Percentiles rank a stretch among this genome's conserved stretches.
These are phyloP conservation scores for Neonectria faginata DNA, from an alignment of 2,329 filamentous ascomycete genomes.

Conservation along the genomic window DNA sequence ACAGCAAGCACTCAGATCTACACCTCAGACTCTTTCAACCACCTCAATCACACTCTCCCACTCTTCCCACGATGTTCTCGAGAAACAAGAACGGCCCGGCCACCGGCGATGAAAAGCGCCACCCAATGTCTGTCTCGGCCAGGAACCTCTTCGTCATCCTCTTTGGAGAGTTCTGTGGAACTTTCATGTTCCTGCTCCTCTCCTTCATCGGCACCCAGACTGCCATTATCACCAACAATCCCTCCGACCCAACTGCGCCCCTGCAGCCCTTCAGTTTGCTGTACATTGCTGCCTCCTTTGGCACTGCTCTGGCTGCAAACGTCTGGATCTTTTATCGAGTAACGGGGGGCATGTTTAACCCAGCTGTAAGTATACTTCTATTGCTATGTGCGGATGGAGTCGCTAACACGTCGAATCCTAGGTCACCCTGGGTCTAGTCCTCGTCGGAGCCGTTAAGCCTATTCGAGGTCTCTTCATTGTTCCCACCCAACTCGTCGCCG, in stretches of 20 bases:
- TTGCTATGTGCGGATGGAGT: not conserved
- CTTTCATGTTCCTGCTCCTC: conserved; percentile 64
- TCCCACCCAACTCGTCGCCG: conserved; percentile 67
- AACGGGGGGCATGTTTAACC: conserved; percentile 64
- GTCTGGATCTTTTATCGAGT: conserved; percentile 69
- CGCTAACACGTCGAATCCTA: conserved; percentile 32
- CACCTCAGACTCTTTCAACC: not conserved
- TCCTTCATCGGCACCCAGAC: conserved; percentile 56
- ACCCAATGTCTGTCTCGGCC: conserved; percentile 19
- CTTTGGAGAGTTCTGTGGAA: conserved; percentile 64
- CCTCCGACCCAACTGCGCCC: conserved; percentile 40
- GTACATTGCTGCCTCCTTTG: conserved; percentile 64
- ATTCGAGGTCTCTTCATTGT: conserved; percentile 65
- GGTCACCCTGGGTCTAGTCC: conserved; percentile 69
- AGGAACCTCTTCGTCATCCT: conserved; percentile 56
- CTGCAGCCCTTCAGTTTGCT: conserved; percentile 55
- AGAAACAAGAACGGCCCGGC: conserved; percentile 29
- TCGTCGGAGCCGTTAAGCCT: conserved; percentile 67
- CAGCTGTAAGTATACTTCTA: conserved; percentile 54
- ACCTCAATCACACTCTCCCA: not conserved
- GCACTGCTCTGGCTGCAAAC: conserved; percentile 62
- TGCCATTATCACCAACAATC: conserved; percentile 49
- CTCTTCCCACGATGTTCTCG: conserved; percentile 20
- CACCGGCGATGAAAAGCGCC: conserved; percentile 12
- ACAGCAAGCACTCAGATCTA: conserved; percentile 6